These are phyloP conservation scores for Thelonectria discophora DNA, from an alignment of 2,329 filamentous ascomycete species.

Conservation along the genomic window DNA sequence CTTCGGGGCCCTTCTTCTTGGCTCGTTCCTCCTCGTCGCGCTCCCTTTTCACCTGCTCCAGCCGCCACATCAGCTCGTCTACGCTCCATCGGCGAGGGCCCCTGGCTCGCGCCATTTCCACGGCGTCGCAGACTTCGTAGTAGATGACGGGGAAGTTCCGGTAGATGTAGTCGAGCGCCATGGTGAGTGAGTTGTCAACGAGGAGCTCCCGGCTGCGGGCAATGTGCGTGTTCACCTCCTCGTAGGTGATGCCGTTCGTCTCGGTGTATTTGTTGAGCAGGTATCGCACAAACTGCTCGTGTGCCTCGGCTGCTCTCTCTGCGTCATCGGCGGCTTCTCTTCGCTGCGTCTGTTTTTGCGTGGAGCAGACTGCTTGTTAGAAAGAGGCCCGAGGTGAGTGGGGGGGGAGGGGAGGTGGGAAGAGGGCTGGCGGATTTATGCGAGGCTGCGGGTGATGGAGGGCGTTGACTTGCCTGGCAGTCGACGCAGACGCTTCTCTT, in stretches of 20 bases:
- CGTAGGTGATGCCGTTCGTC: constrained; percentile 35
- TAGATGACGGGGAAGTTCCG: constrained; percentile 36
- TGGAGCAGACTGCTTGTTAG: constrained; percentile 17
- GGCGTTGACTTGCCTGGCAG: constrained; percentile 32
- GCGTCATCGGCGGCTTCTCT: constrained; percentile 28
- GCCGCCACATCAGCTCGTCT: constrained; percentile 30
- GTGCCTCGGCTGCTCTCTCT: constrained; percentile 33
- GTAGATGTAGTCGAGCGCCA: constrained; percentile 36
- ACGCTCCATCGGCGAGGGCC: constrained; percentile 35
- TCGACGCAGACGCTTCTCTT: constrained; percentile 37
- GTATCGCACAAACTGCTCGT: constrained; percentile 39
- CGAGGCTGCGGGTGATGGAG: background rate
- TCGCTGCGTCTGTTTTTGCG: constrained; percentile 18
- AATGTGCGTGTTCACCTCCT: constrained; percentile 35
- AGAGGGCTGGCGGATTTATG: too few species aligned
- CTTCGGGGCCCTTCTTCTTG: too few species aligned
- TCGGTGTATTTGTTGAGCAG: constrained; percentile 38
- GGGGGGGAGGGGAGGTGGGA: too few species aligned
- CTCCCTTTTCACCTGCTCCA: constrained; percentile 29
- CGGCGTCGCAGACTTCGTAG: constrained; percentile 30
- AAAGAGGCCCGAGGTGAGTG: background rate
- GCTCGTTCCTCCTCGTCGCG: constrained; percentile 20
- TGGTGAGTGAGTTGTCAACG: constrained; percentile 35
- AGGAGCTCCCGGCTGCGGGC: constrained; percentile 28
- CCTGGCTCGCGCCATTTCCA: constrained; percentile 32